Percentiles rank a stretch among this genome's conserved stretches.
These are phyloP conservation scores for Clitopilus passeckerianus DNA, from an alignment of 768 basidiomycete genomes.

Conservation along the genomic window DNA sequence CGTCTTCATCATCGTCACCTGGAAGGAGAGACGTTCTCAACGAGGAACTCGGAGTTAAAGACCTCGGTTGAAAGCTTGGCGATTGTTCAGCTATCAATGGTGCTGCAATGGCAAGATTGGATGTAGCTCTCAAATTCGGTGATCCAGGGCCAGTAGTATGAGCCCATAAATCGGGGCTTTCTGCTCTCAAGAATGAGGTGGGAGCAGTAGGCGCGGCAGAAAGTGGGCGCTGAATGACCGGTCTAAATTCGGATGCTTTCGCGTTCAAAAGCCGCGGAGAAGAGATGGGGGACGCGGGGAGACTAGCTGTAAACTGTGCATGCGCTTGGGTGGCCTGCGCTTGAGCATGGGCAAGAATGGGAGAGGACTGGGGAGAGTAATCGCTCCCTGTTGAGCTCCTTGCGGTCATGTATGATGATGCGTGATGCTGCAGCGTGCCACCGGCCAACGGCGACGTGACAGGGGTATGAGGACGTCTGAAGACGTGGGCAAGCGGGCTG, in stretches of 20 bases:
- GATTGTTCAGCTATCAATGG: slow-evolving; percentile 76
- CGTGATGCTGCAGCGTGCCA: slow-evolving; percentile 22
- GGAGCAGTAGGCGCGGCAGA: slow-evolving; percentile 68
- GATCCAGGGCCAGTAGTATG: slow-evolving; percentile 39
- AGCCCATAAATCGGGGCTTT: slow-evolving; percentile 88
- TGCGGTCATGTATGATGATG: slow-evolving; percentile 53
- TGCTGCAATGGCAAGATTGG: slow-evolving; percentile 88
- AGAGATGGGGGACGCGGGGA: slow-evolving; percentile 79
- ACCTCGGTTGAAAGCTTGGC: slow-evolving; percentile 34
- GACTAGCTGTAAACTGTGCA: slow-evolving; percentile 70
- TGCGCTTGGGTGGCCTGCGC: slow-evolving; percentile 49
- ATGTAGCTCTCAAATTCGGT: slow-evolving; percentile 49
- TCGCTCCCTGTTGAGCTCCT: slow-evolving; percentile 46
- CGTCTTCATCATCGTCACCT: slow-evolving; percentile 71
- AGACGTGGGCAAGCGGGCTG: slow-evolving; percentile 71
- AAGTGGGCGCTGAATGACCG: slow-evolving; percentile 67
- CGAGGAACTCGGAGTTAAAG: slow-evolving; percentile 65
- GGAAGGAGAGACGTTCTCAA: slow-evolving; percentile 60
- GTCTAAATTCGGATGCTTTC: slow-evolving; percentile 87
- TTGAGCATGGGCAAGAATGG: slow-evolving; percentile 54
- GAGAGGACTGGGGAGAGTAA: slow-evolving; percentile 64
- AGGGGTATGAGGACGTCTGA: slow-evolving; percentile 78
- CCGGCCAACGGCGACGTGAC: slow-evolving; percentile 70
- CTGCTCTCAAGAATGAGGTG: slow-evolving; percentile 52
- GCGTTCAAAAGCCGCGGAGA: slow-evolving; percentile 86